phyloP scores from a whole-genome alignment of 2,329 filamentous ascomycete species.

The Pestalotiopsis sp. region DNA sequence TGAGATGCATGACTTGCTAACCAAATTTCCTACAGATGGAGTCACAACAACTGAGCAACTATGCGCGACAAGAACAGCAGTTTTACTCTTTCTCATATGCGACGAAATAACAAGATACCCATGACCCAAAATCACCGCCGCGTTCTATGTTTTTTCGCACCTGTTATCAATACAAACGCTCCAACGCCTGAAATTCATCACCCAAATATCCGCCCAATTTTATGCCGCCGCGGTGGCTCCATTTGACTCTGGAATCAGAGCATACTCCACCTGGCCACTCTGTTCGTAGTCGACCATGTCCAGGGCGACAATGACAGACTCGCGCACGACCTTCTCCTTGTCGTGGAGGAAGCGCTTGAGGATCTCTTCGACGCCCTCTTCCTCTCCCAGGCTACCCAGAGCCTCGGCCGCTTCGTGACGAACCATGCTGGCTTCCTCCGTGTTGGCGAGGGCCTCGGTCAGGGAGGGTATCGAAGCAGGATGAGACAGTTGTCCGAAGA shows the following conservation, averaged over 20 bases:
- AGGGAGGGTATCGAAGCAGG: constrained; percentile 95
- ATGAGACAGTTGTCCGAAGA: constrained; percentile 94
- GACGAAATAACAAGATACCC: constrained; percentile 2
- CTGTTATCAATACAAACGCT: constrained; percentile 9
- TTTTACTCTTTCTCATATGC: neutral
- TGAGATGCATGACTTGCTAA: constrained; percentile 13
- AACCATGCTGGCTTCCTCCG: constrained; percentile 90
- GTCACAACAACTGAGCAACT: constrained; percentile 48
- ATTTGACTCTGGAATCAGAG: constrained; percentile 73
- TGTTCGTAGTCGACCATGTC: constrained; percentile 99
- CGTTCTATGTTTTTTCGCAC: constrained; percentile 17
- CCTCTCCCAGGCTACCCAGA: constrained; percentile 88
- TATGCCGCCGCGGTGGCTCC: constrained; percentile 40
- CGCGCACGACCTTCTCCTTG: constrained; percentile 87
- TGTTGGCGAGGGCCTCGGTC: constrained; percentile 74
- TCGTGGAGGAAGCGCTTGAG: constrained; percentile 85
- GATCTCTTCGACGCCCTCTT: constrained; percentile 87
- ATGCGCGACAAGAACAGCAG: neutral
- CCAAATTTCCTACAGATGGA: constrained; percentile 4
- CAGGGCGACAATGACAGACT: constrained; percentile 91
- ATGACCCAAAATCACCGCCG: neutral
- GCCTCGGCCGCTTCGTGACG: constrained; percentile 97
- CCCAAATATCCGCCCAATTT: constrained; percentile 10
- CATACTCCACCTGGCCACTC: constrained; percentile 86
- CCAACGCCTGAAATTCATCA: constrained; percentile 1